These are phyloP conservation scores for Vanrija humicola DNA, from an alignment of 1,284 basidiomycete genomes.

Conservation along the genomic window DNA sequence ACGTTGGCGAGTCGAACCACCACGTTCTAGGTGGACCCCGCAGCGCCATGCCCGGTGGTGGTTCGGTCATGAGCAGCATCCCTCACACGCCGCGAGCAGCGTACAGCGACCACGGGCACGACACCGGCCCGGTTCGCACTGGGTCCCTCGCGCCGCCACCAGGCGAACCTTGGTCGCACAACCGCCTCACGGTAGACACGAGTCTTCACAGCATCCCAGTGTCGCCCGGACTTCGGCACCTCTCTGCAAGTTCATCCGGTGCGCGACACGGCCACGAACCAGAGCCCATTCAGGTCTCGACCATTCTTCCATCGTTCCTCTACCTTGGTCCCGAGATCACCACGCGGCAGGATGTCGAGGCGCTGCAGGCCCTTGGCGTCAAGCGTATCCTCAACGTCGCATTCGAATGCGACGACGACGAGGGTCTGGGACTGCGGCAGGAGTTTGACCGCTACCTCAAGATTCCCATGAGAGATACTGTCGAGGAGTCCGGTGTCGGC, in stretches of 20 bases:
- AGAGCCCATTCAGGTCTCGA: slow-evolving; percentile 61
- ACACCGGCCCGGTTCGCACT: background rate
- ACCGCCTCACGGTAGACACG: no score
- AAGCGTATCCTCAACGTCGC: slow-evolving; percentile 87
- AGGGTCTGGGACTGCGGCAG: slow-evolving; percentile 61
- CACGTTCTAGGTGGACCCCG: slow-evolving; percentile 1
- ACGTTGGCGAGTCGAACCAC: slow-evolving; percentile 13
- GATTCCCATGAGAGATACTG: slow-evolving; percentile 89
- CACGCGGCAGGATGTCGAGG: slow-evolving; percentile 64
- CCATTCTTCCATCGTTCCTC: slow-evolving; percentile 83
- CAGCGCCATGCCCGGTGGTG: slow-evolving; percentile 3
- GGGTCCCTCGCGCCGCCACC: background rate
- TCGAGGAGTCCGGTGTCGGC: slow-evolving; percentile 89
- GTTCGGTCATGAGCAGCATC: background rate
- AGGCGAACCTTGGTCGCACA: slow-evolving; percentile 4
- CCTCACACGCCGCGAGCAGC: no score
- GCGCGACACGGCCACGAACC: no score
- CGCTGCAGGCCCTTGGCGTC: slow-evolving; percentile 71
- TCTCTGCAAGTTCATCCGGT: no score
- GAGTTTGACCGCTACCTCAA: slow-evolving; percentile 76
- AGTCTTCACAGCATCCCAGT: no score
- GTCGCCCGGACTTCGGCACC: no score
- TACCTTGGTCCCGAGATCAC: slow-evolving; percentile 88
- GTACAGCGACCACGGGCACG: no score
- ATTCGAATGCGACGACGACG: slow-evolving; percentile 79